A percentile compares a stretch with the other conserved stretches of the same genome.
Evolutionary conservation across 108 stramenopile species (phyloP).

Genomic region (Craspedostauros australis): DNA sequence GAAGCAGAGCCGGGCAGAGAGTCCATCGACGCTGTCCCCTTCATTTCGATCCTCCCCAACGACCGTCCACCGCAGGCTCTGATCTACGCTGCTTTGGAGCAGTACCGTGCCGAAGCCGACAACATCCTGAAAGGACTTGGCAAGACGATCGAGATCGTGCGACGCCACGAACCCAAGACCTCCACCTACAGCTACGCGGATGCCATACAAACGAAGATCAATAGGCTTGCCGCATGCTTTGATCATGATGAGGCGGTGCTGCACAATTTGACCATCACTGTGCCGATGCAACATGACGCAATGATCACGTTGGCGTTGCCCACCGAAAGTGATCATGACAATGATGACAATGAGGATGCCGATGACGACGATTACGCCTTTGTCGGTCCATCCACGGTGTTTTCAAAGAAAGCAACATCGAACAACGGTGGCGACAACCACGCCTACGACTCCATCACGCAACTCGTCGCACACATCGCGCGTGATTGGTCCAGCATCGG

Average conservation of each 20-base stretch:
- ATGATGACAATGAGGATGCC: neutral
- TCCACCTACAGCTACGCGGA: neutral
- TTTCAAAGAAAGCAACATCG: neutral
- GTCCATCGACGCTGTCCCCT: no score
- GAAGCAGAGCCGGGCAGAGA: no score
- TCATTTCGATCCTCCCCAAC: no score
- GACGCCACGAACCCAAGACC: constrained; percentile 7
- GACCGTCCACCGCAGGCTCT: no score
- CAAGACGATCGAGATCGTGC: constrained; percentile 21
- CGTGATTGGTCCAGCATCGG: constrained; percentile 68
- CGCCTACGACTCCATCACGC: constrained; percentile 54
- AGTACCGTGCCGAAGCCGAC: constrained; percentile 11
- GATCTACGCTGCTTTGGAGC: constrained; percentile 1
- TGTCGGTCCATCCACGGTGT: constrained; percentile 7
- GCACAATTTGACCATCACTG: constrained; percentile 4
- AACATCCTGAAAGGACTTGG: constrained; percentile 24
- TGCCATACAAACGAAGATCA: constrained; percentile 27
- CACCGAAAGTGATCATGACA: constrained; percentile 1
- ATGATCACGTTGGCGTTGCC: neutral
- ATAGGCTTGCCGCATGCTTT: constrained; percentile 16
- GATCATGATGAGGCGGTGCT: constrained; percentile 29
- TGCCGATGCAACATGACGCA: neutral
- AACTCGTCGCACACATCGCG: constrained; percentile 66
- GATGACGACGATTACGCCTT: constrained; percentile 4
- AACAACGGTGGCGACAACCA: no score